Percentiles rank a stretch among this genome's conserved stretches.
Conservation (phyloP, 306 rosid genomes). For the Casuarina equisetifolia region DNA sequence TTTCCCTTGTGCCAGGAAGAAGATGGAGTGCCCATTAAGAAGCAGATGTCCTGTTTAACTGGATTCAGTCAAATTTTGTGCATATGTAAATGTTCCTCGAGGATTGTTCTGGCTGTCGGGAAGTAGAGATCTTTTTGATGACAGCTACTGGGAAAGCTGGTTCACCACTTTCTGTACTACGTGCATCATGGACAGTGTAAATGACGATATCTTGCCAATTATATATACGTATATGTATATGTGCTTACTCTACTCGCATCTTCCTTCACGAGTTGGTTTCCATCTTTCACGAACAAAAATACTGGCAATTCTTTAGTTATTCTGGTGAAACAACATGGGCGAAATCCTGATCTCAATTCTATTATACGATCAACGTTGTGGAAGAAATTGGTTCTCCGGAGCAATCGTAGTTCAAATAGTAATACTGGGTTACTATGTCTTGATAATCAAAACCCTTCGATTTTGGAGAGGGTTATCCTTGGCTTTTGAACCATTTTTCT, state of each 20-base stretch:
- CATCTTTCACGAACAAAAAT: background rate
- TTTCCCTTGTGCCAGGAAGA: background rate
- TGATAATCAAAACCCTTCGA: too few species aligned
- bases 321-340: too few species aligned
- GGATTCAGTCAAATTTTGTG: background rate
- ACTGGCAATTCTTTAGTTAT: background rate
- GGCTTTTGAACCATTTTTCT: too few species aligned
- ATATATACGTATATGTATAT: background rate
- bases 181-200: conserved; percentile 5
- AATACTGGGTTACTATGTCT: too few species aligned
- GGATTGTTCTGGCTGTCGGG: background rate
- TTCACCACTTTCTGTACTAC: background rate
- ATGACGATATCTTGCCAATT: background rate
- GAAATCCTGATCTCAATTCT: too few species aligned
- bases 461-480: too few species aligned
- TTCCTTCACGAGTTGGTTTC: background rate
- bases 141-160: background rate
- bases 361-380: too few species aligned
- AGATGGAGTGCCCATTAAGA: background rate
- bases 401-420: background rate
- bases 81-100: background rate
- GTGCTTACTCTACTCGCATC: too few species aligned
- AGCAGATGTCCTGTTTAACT: background rate
- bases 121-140: background rate
- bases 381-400: background rate